Conservation (phyloP, 1,284 basidiomycete species). For the Sanguinoderma infundibulare region DNA sequence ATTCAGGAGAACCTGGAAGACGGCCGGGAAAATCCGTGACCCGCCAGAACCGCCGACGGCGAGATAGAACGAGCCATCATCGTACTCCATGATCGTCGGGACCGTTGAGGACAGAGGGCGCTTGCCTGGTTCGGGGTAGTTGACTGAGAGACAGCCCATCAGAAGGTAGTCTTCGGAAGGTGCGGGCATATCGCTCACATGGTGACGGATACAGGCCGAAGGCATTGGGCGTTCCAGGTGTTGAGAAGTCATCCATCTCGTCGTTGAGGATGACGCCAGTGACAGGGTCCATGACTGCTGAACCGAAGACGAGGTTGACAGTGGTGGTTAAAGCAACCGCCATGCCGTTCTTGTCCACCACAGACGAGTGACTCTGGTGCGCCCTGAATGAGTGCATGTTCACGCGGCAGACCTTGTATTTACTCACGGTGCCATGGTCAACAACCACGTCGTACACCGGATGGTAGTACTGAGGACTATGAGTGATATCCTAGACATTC, state of each 20-base stretch:
- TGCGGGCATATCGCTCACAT: slow-evolving; percentile 49
- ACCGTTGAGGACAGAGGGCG: slow-evolving; percentile 86
- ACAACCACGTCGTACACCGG: slow-evolving; percentile 77
- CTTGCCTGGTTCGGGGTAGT: slow-evolving; percentile 87
- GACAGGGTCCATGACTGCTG: slow-evolving; percentile 78
- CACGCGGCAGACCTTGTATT: neutral
- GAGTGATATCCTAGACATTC: slow-evolving; percentile 71
- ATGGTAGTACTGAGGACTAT: slow-evolving; percentile 82
- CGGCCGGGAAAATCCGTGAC: slow-evolving; percentile 80
- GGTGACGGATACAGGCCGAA: slow-evolving; percentile 89
- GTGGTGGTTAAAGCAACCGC: slow-evolving; percentile 87
- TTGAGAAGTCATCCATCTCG: slow-evolving; percentile 93
- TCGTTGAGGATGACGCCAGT: slow-evolving; percentile 92
- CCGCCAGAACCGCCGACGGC: slow-evolving; percentile 89
- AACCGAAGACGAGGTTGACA: slow-evolving; percentile 90
- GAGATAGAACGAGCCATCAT: slow-evolving; percentile 71
- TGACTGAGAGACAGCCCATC: slow-evolving; percentile 51
- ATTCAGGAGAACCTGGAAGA: slow-evolving; percentile 86
- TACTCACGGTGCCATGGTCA: slow-evolving; percentile 86
- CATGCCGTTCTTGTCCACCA: slow-evolving; percentile 84
- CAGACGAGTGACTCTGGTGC: slow-evolving; percentile 77
- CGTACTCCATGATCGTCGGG: slow-evolving; percentile 81
- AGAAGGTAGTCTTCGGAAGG: neutral
- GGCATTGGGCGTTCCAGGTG: slow-evolving; percentile 77
- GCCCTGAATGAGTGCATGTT: neutral